Evolutionary conservation across 257 asterid genomes (phyloP), one percentile per base, ranked within the genome.

Genomic region (Leptodermis oblonga): DNA sequence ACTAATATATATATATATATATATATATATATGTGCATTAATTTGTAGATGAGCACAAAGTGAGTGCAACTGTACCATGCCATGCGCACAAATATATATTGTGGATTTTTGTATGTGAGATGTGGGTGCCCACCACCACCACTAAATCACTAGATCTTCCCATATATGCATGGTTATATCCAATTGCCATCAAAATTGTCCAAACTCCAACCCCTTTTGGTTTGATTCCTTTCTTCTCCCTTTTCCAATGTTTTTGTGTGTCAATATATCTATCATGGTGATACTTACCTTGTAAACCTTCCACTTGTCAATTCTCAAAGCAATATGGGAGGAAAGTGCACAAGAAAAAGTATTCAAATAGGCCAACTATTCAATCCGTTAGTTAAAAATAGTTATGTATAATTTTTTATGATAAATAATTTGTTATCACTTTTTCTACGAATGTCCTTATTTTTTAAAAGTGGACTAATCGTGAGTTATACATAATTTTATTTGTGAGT

Each of bases 51-150:
- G 55, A 66, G 67, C 70, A 64, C 77, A 68, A 54, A 77, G 83
- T 80, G 85, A 85, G 89, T 86, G 92, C 79, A 23, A 80, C 86
- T 86, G 88, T 85, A 78, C 59, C 96, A 86, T 82, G 96, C 59
- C 96, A 86, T 82, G 96, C 96, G 93, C 87, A 80, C 70, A 77
- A 71, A 67, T 63, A 33, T 67, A 64, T 63, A 41, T 64, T 74
- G 77, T 76, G 85, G 72, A 49, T 61, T 56, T 20, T n/a, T n/a
- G n/a, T n/a, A n/a, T n/a, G n/a, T n/a, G n/a, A n/a, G n/a, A n/a
- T 53, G 84, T 68, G 74, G 86, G 71, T 46, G 78, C 84, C 87
- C 90, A 83, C 83, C 82, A 83, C 82, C 80, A 77, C 78, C 11
- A n/a, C n/a, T n/a, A n/a, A n/a, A n/a, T n/a, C n/a, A n/a, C n/a